These are phyloP conservation scores for Fusarium sp. DNA, from an alignment of 2,329 filamentous ascomycete species.

Conservation along the genomic window DNA sequence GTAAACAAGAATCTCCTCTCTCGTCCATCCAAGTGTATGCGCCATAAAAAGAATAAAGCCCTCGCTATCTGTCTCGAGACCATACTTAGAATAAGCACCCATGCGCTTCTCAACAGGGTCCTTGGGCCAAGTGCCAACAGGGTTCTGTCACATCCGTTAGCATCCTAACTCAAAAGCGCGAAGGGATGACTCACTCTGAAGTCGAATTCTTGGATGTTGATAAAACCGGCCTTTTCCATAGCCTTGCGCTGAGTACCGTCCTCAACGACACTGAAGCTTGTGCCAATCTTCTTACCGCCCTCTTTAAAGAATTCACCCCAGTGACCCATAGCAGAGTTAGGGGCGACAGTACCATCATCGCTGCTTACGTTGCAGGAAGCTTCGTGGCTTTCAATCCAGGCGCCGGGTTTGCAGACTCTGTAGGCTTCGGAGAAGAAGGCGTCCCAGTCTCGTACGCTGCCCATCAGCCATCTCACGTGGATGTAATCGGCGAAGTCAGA, in stretches of 20 bases:
- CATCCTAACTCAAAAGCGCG: accelerated
- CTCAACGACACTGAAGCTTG: slow-evolving; percentile 40
- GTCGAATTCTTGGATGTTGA: slow-evolving; percentile 38
- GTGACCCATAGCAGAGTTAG: slow-evolving; percentile 39
- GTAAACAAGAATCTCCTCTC: slow-evolving; percentile 48
- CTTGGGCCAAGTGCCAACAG: slow-evolving; percentile 30
- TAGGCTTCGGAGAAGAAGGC: slow-evolving; percentile 62
- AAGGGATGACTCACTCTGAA: slow-evolving; percentile 13
- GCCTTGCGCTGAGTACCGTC: slow-evolving; percentile 32
- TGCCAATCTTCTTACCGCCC: slow-evolving; percentile 45
- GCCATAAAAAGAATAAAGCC: slow-evolving; percentile 49
- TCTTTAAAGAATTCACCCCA: slow-evolving; percentile 46
- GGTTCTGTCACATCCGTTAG: slow-evolving; percentile 17
- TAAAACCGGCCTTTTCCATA: slow-evolving; percentile 34
- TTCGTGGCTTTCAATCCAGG: slow-evolving; percentile 51
- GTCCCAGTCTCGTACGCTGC: slow-evolving; percentile 65
- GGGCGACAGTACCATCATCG: slow-evolving; percentile 44
- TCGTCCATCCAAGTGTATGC: slow-evolving; percentile 49
- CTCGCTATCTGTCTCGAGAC: slow-evolving; percentile 50
- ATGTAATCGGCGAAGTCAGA: slow-evolving; percentile 64
- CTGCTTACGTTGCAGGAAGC: slow-evolving; percentile 40
- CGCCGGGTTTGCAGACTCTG: slow-evolving; percentile 65
- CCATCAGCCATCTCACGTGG: slow-evolving; percentile 66
- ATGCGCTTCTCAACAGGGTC: slow-evolving; percentile 30
- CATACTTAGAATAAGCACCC: slow-evolving; percentile 44